A percentile compares a stretch with the other conserved stretches of the same genome.
Conservation (phyloP, 352 stramenopile species). For the Aphanomyces invadans region DNA sequence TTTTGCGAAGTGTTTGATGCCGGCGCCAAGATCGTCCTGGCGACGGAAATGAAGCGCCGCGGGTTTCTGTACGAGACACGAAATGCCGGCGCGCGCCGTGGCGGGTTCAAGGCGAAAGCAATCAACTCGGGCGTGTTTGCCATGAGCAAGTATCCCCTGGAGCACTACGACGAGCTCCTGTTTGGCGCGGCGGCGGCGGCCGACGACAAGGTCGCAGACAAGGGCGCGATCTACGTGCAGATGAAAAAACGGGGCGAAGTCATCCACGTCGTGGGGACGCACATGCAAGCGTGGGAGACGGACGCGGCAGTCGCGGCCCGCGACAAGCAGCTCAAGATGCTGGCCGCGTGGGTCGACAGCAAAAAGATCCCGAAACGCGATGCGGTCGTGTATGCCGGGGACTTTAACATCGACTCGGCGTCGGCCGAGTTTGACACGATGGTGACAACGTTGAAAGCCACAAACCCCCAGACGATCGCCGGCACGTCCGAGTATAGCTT, state of each 20-base stretch:
- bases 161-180: constrained; percentile 46
- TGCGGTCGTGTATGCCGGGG: constrained; percentile 44
- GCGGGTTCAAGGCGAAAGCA: constrained; percentile 39
- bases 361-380: constrained; percentile 40
- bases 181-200: constrained; percentile 46
- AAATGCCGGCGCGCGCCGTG: constrained; percentile 42
- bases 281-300: constrained; percentile 62
- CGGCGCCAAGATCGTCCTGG: constrained; percentile 36
- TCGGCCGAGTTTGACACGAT: constrained; percentile 41
- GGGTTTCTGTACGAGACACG: constrained; percentile 68
- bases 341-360: constrained; percentile 45
- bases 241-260: constrained; percentile 29
- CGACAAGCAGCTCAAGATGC: constrained; percentile 35
- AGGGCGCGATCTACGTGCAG: constrained; percentile 58
- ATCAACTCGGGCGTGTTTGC: constrained; percentile 57
- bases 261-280: constrained; percentile 55
- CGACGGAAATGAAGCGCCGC: constrained; percentile 53
- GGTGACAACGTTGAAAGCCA: constrained; percentile 35
- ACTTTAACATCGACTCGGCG: constrained; percentile 54
- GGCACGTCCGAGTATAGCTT: constrained; percentile 49
- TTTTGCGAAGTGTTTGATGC: constrained; percentile 65
- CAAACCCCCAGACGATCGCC: constrained; percentile 30
- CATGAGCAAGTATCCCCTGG: constrained; percentile 58
- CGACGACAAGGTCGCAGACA: constrained; percentile 59
- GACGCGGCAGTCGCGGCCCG: constrained; percentile 35